Base-by-base conservation (phyloP, 2,329 filamentous ascomycete species). In the Paraphaeosphaeria minitans region DNA sequence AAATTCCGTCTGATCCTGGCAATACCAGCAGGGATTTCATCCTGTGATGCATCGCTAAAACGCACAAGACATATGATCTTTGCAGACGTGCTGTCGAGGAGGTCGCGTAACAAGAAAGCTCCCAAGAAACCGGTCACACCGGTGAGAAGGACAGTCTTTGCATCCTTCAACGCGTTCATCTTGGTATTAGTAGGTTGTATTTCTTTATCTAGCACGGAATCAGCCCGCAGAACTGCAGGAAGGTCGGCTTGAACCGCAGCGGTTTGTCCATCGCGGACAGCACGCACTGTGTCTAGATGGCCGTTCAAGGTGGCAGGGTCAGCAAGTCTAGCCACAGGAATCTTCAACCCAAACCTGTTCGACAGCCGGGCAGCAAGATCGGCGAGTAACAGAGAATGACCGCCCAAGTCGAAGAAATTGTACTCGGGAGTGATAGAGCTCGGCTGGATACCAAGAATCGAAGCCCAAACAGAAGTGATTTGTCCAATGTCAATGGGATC, bases 361-460 rank as follows among this genome's bases (percentile, higher is more conserved):
- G 89, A 87, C 14, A 93, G 74, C 35, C 87, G 85, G 27, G 87
- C 87, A n/a, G 90, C 87, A 27, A 94, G 82, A 60, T 92, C 89
- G 0, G 91, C 91, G n/a, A 94, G 84, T 1, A 87, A 87, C 54
- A 94, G 78, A 0, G 90, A 93, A 75, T 94, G 91, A 0, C 91
- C 91, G 37, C 91, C 91, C 1, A 94, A 80, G 60, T 93, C 91
- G 71, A 93, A 94, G 76, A 94, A 94, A 73, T 88, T 89, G 72
- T 92, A 88, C 61, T 91, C 87, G 1, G 84, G 70, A 53, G 88
- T 89, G 24, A 93, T 85, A 21, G 84, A 81, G 42, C 77, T 82
- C 10, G 81, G 78, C 0, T 89, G 83, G n/a, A 89, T 84, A 61
- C 88, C 87, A 14, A 94, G 81, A 27, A 87, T 85, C 2, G 85